phyloP scores from a whole-genome alignment of 140 eudicot species.

The Erigeron philadelphicus region DNA sequence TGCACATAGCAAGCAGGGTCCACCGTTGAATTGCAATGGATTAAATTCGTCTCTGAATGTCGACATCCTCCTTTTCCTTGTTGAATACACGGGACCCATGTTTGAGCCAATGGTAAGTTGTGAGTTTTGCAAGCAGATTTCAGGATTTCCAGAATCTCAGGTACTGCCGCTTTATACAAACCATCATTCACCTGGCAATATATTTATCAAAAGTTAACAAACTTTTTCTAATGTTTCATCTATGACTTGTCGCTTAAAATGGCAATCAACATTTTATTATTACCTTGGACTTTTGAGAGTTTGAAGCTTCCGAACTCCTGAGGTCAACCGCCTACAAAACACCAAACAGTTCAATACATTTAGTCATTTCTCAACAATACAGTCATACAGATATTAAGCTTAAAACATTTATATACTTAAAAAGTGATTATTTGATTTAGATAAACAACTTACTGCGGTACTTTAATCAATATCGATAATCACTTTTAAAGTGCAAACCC shows the following conservation, averaged over 20 bases:
- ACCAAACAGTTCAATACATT: slow-evolving; percentile 4
- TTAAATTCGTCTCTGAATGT: slow-evolving; percentile 61
- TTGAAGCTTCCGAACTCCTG: slow-evolving; percentile 47
- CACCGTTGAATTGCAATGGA: slow-evolving; percentile 61
- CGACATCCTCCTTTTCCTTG: slow-evolving; percentile 80
- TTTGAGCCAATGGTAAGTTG: slow-evolving; percentile 70
- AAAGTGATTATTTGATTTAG: no score
- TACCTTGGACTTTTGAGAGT: slow-evolving; percentile 48
- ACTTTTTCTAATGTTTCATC: not conserved
- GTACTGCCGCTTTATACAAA: slow-evolving; percentile 58
- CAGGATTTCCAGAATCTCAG: slow-evolving; percentile 65
- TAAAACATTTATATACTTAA: not conserved
- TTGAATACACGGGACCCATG: slow-evolving; percentile 75
- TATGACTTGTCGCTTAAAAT: not conserved
- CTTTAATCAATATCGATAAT: no score
- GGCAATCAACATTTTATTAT: slow-evolving; percentile 13
- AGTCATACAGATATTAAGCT: not conserved
- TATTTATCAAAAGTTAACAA: not conserved
- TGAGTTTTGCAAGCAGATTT: slow-evolving; percentile 57
- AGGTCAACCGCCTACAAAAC: slow-evolving; percentile 69
- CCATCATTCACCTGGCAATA: slow-evolving; percentile 39
- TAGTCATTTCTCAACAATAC: slow-evolving; percentile 12
- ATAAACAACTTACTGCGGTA: no score
- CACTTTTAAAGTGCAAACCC: no score
- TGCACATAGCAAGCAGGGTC: slow-evolving; percentile 65